Evolutionary conservation across 1,284 basidiomycete genomes (phyloP).

Genomic region (Psilocybe mexicana): DNA sequence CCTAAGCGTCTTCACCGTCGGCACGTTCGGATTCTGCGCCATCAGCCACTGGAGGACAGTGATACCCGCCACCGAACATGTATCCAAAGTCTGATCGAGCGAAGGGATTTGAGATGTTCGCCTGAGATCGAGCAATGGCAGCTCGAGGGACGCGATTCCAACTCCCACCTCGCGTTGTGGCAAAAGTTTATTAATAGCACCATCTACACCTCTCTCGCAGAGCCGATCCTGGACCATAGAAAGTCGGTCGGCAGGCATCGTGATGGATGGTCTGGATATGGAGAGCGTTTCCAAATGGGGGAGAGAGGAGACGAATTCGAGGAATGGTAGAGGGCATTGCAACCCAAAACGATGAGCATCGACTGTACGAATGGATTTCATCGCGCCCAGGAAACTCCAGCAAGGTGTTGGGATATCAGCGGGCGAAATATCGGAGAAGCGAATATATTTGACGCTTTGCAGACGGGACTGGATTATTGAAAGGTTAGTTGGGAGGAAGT

Average conservation of each 20-base stretch:
- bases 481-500: conserved; percentile 14
- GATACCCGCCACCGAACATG: conserved; percentile 12
- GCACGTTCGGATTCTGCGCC: conserved; percentile 10
- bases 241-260: conserved; percentile 5
- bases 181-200: neutral
- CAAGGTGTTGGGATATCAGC: conserved; percentile 27
- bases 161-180: neutral
- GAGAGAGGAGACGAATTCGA: conserved; percentile 28
- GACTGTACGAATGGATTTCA: conserved; percentile 27
- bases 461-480: conserved; percentile 22
- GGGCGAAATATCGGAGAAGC: conserved; percentile 27
- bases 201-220: neutral
- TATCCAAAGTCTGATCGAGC: conserved; percentile 3
- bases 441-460: conserved; percentile 23
- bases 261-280: conserved; percentile 21
- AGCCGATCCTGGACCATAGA: conserved; percentile 5
- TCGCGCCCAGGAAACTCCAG: conserved; percentile 25
- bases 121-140: conserved; percentile 16
- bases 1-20: conserved; percentile 10
- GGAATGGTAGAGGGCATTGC: conserved; percentile 25
- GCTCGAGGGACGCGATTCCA: neutral
- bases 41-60: conserved; percentile 15
- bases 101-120: conserved; percentile 8
- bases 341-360: conserved; percentile 27
- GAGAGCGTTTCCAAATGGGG: conserved; percentile 25